A percentile compares a stretch with the other conserved stretches of the same genome.
These are phyloP conservation scores for Irpex sp. DNA, from an alignment of 1,284 basidiomycete genomes.

Conservation along the genomic window DNA sequence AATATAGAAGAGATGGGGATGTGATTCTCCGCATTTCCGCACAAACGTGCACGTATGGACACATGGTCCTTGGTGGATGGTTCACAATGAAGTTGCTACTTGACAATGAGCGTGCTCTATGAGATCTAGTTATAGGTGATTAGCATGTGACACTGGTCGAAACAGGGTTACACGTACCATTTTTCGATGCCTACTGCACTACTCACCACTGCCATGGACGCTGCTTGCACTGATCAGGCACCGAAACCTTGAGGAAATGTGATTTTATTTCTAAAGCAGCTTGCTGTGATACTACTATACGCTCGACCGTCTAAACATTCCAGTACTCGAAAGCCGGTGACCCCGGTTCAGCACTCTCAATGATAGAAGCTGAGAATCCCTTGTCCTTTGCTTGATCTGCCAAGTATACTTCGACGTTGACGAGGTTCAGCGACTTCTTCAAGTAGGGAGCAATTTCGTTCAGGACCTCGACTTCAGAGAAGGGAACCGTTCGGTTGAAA, in stretches of 20 bases:
- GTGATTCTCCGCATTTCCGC: not conserved
- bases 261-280: not conserved
- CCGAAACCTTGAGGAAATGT: not conserved
- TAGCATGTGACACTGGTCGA: not conserved
- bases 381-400: slow-evolving; percentile 69
- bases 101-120: too few relatives aligned
- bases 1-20: not conserved
- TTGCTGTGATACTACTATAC: not conserved
- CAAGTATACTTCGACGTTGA: slow-evolving; percentile 66
- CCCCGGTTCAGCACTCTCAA: slow-evolving; percentile 88
- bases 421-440: slow-evolving; percentile 78
- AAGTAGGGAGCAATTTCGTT: slow-evolving; percentile 77
- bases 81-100: too few relatives aligned
- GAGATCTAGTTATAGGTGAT: too few relatives aligned
- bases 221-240: not conserved
- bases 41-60: not conserved
- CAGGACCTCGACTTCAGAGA: slow-evolving; percentile 84
- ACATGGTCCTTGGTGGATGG: not conserved
- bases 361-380: slow-evolving; percentile 64
- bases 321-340: slow-evolving; percentile 83
- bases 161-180: too few relatives aligned
- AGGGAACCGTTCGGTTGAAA: slow-evolving; percentile 86
- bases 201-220: not conserved
- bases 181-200: not conserved
- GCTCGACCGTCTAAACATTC: slow-evolving; percentile 41